Conservation (phyloP, 345 rosid species). For the Ricinus communis region DNA sequence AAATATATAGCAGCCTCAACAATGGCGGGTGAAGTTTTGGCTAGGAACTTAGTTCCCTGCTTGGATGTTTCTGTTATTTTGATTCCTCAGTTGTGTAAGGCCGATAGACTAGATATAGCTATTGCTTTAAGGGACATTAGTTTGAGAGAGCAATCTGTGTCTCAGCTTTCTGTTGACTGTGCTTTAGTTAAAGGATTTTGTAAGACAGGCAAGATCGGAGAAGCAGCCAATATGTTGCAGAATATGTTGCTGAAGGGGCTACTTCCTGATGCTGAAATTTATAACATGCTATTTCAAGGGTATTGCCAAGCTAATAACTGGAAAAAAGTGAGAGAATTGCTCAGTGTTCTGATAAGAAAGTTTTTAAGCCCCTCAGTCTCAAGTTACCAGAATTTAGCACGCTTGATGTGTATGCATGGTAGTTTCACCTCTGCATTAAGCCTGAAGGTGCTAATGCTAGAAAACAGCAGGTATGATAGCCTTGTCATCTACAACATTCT, state of each 20-base stretch:
- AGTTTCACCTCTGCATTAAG: conserved; percentile 38
- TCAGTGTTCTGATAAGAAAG: conserved; percentile 49
- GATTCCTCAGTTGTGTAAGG: conserved; percentile 53
- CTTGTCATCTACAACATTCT: conserved; percentile 52
- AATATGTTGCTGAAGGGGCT: conserved; percentile 40
- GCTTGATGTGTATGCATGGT: conserved; percentile 49
- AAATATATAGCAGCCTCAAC: conserved; percentile 41
- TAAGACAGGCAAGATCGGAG: conserved; percentile 44
- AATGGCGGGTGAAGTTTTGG: conserved; percentile 39
- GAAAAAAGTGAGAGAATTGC: conserved; percentile 44
- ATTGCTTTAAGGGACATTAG: conserved; percentile 32
- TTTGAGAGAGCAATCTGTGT: conserved; percentile 31
- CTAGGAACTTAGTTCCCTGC: conserved; percentile 33
- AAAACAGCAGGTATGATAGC: conserved; percentile 31
- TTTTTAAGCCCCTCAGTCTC: conserved; percentile 39
- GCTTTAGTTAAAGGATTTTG: conserved; percentile 55
- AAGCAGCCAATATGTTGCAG: conserved; percentile 46
- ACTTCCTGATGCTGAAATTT: conserved; percentile 34
- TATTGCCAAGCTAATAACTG: conserved; percentile 44
- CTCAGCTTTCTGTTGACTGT: conserved; percentile 29
- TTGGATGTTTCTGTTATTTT: conserved; percentile 40
- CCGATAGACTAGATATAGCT: conserved; percentile 38
- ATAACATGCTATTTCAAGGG: conserved; percentile 43
- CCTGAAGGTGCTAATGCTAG: conserved; percentile 51
- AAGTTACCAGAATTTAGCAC: conserved; percentile 49